A percentile compares a stretch with the other conserved stretches of the same genome.
These are phyloP conservation scores for Solanum neorickii DNA, from an alignment of 257 asterid species.

Conservation along the genomic window DNA sequence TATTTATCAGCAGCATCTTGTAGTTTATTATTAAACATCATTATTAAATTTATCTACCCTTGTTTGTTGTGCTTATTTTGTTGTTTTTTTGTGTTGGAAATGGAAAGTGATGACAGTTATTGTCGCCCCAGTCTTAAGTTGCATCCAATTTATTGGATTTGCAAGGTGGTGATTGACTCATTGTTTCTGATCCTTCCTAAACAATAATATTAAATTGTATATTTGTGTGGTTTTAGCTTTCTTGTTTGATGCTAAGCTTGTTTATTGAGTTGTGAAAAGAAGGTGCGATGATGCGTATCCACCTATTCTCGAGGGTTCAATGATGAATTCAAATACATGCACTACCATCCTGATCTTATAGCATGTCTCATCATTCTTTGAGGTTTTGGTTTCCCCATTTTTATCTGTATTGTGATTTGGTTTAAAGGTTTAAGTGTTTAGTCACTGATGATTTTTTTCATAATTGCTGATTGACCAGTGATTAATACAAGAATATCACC, in stretches of 20 bases:
- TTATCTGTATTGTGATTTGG: background rate
- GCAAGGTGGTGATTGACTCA: constrained; percentile 33
- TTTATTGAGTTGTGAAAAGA: background rate
- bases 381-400: background rate
- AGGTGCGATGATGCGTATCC: constrained; percentile 36
- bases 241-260: background rate
- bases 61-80: background rate
- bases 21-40: background rate
- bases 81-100: background rate
- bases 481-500: constrained; percentile 44
- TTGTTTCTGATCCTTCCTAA: constrained; percentile 13
- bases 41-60: background rate
- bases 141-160: constrained; percentile 2
- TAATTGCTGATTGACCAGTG: constrained; percentile 27
- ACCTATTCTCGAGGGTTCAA: constrained; percentile 34
- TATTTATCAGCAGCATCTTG: background rate
- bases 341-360: constrained; percentile 80
- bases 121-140: constrained; percentile 48
- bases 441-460: constrained; percentile 35
- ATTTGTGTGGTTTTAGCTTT: background rate
- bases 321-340: constrained; percentile 58
- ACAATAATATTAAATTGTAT: background rate
- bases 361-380: background rate
- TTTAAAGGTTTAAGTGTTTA: background rate
- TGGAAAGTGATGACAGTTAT: constrained; percentile 19